Evolutionary conservation across 352 stramenopile genomes (phyloP), one percentile per base, ranked within the genome.

Genomic region (Aphanomyces invadans): DNA sequence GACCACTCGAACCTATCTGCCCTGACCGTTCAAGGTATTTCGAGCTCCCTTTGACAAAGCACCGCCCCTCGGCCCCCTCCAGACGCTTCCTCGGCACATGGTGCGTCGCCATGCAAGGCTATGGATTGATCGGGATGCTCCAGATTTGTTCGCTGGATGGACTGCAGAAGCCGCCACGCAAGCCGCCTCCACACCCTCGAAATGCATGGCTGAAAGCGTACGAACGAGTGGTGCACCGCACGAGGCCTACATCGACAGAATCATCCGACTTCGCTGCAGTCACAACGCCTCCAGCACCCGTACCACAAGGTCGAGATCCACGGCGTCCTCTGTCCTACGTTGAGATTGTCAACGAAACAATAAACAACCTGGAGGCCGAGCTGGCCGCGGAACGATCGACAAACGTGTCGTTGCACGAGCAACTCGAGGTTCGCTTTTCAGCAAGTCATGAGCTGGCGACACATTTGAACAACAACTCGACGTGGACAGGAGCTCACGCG

Each of bases 271-370:
- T 26, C 45, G 45, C 15, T 26, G 12, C 11, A 53, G 45, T 17
- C 11, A 11, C 45, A 21, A 9, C n/a, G n/a, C n/a, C n/a, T n/a
- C n/a, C n/a, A n/a, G n/a, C n/a, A n/a, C n/a, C n/a, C n/a, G n/a
- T n/a, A 17, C n/a, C 2, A 5, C 7, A 63, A 31, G n/a, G n/a
- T n/a, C 55, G 28, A 63, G 36, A 63, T 26, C 12, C 23, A 25
- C 36, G 42, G 53, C 42, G 60, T 42, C 42, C 60, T 10, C 12
- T 44, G 29, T 59, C 60, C 12, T 67, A 67, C 45, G 60, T 67
- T 17, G 60, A 67, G 44, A 67, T 67, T 28, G 48, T 29, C 45
- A 67, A 67, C 44, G 38, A 67, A 59, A 67, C 26, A n/a, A 15
- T 67, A 9, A 51, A 56, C 28, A 12, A 10, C 4, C 28, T 67